Evolutionary conservation across 169 alveolate genomes (phyloP).

Genomic region (Plasmodium inui): DNA sequence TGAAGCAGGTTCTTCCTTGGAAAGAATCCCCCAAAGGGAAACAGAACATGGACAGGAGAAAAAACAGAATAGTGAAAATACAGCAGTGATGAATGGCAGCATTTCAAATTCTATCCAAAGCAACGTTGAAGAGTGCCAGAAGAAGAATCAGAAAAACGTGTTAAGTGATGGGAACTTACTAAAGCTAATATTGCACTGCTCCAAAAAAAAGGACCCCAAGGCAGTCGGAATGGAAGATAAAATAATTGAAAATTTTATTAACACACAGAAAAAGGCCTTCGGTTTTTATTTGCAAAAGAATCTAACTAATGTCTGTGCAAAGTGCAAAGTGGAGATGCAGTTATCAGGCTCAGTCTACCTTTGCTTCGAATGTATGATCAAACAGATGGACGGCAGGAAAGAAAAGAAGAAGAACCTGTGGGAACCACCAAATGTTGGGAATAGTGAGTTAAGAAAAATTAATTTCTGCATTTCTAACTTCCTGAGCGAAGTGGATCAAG

Average conservation of each 20-base stretch:
- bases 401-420: constrained; percentile 1
- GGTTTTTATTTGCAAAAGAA: constrained; percentile 4
- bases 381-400: constrained; percentile 4
- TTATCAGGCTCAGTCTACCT: constrained; percentile 19
- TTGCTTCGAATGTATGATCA: constrained; percentile 55
- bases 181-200: constrained; percentile 15
- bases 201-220: constrained; percentile 6
- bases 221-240: constrained; percentile 25
- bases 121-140: neutral
- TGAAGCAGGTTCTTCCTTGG: neutral
- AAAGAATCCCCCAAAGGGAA: neutral
- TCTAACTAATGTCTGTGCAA: constrained; percentile 16
- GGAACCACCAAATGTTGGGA: neutral
- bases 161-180: constrained; percentile 20
- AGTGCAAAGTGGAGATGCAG: constrained; percentile 47
- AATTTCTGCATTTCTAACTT: constrained; percentile 36
- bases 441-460: constrained; percentile 13
- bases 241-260: constrained; percentile 37
- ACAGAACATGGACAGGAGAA: neutral
- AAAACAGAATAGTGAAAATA: neutral
- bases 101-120: neutral
- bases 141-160: neutral
- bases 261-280: neutral
- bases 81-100: neutral
- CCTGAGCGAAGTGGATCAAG: constrained; percentile 17